These are phyloP conservation scores for Saccharomyces hybrid DNA, from an alignment of 1,139 yeast species.

Conservation along the genomic window DNA sequence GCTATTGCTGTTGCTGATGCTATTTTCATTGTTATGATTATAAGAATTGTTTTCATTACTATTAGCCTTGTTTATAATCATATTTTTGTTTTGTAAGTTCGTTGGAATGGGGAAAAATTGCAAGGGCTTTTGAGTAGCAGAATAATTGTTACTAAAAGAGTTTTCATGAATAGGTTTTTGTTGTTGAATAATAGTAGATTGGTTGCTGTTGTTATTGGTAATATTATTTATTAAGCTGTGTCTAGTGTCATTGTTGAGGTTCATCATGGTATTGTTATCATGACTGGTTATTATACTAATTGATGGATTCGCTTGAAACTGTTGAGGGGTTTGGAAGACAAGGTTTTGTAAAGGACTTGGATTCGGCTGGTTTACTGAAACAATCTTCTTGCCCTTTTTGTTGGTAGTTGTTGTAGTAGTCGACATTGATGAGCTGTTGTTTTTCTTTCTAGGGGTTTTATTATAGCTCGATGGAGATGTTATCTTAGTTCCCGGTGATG, in stretches of 20 bases:
- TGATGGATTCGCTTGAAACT: constrained; percentile 10
- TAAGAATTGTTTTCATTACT: constrained; percentile 3
- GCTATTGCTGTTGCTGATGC: constrained; percentile 19
- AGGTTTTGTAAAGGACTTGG: constrained; percentile 31
- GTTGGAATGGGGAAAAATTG: constrained; percentile 30
- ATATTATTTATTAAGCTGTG: constrained; percentile 8
- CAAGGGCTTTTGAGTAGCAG: constrained; percentile 31
- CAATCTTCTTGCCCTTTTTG: constrained; percentile 9
- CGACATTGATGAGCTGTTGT: constrained; percentile 6
- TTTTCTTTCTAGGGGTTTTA: constrained; percentile 32
- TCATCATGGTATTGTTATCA: constrained; percentile 8
- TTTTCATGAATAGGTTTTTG: constrained; percentile 15
- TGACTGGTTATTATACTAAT: constrained; percentile 6
- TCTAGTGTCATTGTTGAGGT: constrained; percentile 7
- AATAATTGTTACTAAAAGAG: constrained; percentile 14
- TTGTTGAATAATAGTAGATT: background rate
- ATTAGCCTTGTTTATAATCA: background rate
- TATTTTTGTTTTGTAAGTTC: constrained; percentile 13
- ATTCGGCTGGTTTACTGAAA: constrained; percentile 18
- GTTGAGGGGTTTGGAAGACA: constrained; percentile 30
- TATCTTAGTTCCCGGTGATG: constrained; percentile 28
- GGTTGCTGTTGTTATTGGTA: constrained; percentile 1
- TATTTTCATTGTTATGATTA: constrained; percentile 5
- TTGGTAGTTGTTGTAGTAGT: constrained; percentile 21
- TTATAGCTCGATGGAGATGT: constrained; percentile 30